phyloP scores from a whole-genome alignment of 177 flowering plant species.

The Vitis hybrid region DNA sequence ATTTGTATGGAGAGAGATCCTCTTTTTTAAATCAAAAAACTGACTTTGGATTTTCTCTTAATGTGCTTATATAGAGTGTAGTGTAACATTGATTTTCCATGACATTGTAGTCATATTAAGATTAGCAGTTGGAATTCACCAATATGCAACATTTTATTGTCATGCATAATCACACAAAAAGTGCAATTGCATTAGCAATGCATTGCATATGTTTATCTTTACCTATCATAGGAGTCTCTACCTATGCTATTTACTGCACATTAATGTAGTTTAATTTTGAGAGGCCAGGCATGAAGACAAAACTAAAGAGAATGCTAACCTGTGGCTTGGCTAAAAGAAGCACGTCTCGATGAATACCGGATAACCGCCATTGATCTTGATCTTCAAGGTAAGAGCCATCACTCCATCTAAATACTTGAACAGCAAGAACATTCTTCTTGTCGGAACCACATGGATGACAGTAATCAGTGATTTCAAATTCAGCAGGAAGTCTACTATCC shows the following conservation, averaged over 20 bases:
- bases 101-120: no score
- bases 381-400: constrained; percentile 99
- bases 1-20: no score
- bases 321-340: constrained; percentile 89
- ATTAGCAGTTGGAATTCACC: no score
- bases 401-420: constrained; percentile 97
- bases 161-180: no score
- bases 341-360: constrained; percentile 97
- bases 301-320: constrained; percentile 40
- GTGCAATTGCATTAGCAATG: no score
- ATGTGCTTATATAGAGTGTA: no score
- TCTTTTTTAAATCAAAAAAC: no score
- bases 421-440: constrained; percentile 77
- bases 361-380: constrained; percentile 99
- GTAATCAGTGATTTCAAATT: constrained; percentile 88
- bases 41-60: no score
- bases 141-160: no score
- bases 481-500: constrained; percentile 98
- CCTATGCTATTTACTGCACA: not conserved
- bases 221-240: not conserved
- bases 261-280: not conserved
- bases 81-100: no score
- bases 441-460: constrained; percentile 72
- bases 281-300: not conserved
- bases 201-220: not conserved